Conservation (phyloP, 495 filamentous ascomycete species). For the Hypoxylon crocopeplum region DNA sequence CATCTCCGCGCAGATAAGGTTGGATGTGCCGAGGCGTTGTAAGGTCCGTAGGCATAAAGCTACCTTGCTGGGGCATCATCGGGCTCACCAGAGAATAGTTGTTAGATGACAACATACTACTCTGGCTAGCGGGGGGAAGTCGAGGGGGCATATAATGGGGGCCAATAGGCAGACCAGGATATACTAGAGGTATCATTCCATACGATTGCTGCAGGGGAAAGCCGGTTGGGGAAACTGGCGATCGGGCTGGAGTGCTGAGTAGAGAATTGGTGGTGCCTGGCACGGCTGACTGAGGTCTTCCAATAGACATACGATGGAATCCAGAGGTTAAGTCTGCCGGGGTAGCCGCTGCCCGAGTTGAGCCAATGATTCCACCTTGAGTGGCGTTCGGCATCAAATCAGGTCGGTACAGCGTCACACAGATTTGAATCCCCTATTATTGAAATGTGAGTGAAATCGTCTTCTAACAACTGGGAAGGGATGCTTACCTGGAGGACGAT, state of each 20-base stretch:
- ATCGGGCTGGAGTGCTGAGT: constrained; percentile 50
- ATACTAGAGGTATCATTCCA: constrained; percentile 48
- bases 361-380: not conserved
- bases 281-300: constrained; percentile 28
- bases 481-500: constrained; percentile 56
- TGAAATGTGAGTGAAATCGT: constrained; percentile 11
- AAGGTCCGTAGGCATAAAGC: constrained; percentile 23
- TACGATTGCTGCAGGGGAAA: constrained; percentile 36
- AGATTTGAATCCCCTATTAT: constrained; percentile 38
- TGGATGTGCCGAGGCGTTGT: constrained; percentile 39
- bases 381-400: constrained; percentile 11
- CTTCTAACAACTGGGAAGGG: not conserved
- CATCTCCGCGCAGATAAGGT: too few species aligned
- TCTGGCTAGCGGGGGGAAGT: constrained; percentile 41
- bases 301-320: constrained; percentile 39
- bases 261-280: constrained; percentile 25
- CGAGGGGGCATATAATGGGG: constrained; percentile 46
- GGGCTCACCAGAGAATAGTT: constrained; percentile 46
- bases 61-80: constrained; percentile 32
- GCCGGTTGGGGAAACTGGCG: constrained; percentile 14
- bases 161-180: constrained; percentile 35
- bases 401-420: constrained; percentile 34
- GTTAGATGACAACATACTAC: constrained; percentile 35
- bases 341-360: constrained; percentile 5
- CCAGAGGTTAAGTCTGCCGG: constrained; percentile 25